Conservation (phyloP, 2,329 filamentous ascomycete genomes). For the Balansia obtecta region DNA sequence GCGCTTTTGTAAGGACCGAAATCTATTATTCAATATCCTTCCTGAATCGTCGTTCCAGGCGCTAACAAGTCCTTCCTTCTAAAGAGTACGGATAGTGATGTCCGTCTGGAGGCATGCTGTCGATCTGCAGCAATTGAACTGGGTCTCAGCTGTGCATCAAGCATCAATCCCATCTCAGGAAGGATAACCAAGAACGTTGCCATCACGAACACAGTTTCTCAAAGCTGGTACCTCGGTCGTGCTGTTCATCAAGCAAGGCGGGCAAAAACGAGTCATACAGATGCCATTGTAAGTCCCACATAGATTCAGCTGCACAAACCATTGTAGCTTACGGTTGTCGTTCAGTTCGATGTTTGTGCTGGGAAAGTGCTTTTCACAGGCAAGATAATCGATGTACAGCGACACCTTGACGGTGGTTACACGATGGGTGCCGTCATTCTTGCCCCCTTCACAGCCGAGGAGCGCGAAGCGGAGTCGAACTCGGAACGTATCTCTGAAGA, state of each 20-base stretch:
- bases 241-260: constrained; percentile 18
- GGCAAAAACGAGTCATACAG: constrained; percentile 16
- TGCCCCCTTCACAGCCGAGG: constrained; percentile 18
- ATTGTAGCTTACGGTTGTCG: too few species aligned
- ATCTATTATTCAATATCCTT: background rate
- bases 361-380: constrained; percentile 25
- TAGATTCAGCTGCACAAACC: too few species aligned
- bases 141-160: constrained; percentile 24
- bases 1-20: constrained; percentile 17
- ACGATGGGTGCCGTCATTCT: constrained; percentile 27
- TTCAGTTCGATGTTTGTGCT: constrained; percentile 18
- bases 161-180: constrained; percentile 20
- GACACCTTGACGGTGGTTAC: constrained; percentile 26
- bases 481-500: constrained; percentile 8
- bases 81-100: constrained; percentile 21
- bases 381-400: constrained; percentile 27
- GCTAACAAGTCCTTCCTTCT: background rate
- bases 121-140: constrained; percentile 25
- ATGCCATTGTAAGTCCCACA: constrained; percentile 15
- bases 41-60: background rate
- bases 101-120: constrained; percentile 23
- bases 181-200: background rate
- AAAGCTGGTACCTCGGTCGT: constrained; percentile 22
- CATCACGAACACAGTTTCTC: constrained; percentile 18
- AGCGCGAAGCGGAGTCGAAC: constrained; percentile 14